These are phyloP conservation scores for Cercophora samala DNA, from an alignment of 495 filamentous ascomycete species.

Conservation along the genomic window DNA sequence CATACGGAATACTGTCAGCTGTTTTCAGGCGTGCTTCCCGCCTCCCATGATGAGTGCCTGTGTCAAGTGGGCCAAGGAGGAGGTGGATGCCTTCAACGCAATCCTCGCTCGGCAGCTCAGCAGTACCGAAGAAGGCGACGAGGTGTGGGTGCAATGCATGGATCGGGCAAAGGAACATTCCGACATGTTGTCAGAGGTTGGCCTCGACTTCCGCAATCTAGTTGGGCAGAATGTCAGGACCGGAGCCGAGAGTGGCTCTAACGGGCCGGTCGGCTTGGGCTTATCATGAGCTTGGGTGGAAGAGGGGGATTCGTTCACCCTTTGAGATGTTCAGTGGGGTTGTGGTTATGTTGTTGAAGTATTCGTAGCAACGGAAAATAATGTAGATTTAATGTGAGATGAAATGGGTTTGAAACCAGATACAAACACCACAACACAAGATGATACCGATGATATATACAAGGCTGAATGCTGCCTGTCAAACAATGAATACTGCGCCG, in stretches of 20 bases:
- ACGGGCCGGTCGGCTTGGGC: constrained; percentile 42
- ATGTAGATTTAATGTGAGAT: constrained; percentile 2
- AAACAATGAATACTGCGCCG: neutral
- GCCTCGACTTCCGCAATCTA: constrained; percentile 82
- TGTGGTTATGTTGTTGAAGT: neutral
- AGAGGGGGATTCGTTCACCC: neutral
- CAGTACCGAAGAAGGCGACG: constrained; percentile 64
- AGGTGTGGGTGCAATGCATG: constrained; percentile 79
- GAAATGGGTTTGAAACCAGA: neutral
- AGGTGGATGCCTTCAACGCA: constrained; percentile 84
- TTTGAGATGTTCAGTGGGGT: neutral
- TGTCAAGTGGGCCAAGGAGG: constrained; percentile 93
- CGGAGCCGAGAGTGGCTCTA: constrained; percentile 17
- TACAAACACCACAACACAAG: too few species aligned
- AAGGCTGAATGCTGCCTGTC: neutral
- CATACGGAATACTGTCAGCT: constrained; percentile 83
- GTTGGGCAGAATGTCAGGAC: constrained; percentile 43
- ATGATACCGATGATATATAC: neutral
- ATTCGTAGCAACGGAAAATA: neutral
- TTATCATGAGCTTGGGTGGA: constrained; percentile 27
- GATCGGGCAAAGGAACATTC: constrained; percentile 78
- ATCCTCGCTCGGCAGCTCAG: constrained; percentile 79
- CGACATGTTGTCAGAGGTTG: constrained; percentile 74
- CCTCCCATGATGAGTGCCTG: constrained; percentile 81
- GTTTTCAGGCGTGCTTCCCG: constrained; percentile 87